Conservation (phyloP, 2,329 filamentous ascomycete species). For the Phaeosphaeriaceae sp. region DNA sequence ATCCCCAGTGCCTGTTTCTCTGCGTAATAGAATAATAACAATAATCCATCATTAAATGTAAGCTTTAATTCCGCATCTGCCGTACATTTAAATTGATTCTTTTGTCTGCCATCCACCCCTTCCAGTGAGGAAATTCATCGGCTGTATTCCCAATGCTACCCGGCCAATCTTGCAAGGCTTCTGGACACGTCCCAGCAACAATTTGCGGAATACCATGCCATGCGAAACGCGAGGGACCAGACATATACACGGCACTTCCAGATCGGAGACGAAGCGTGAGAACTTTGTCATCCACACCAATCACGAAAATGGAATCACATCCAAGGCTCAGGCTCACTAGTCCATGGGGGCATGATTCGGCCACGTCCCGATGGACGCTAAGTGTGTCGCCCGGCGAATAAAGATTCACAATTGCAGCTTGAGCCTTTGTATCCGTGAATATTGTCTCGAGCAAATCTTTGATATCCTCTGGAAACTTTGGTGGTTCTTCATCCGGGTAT, state of each 20-base stretch:
- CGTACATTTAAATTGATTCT: conserved; percentile 91
- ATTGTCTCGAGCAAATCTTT: conserved; percentile 69
- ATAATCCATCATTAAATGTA: neutral
- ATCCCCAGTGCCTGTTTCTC: too few species aligned
- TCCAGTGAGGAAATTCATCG: conserved; percentile 69
- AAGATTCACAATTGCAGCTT: conserved; percentile 93
- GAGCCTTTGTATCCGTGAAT: conserved; percentile 78
- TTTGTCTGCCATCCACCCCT: conserved; percentile 86
- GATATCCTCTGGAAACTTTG: conserved; percentile 77
- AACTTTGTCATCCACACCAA: conserved; percentile 58
- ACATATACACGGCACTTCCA: conserved; percentile 92
- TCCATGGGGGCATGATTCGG: conserved; percentile 78
- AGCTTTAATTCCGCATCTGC: conserved; percentile 71
- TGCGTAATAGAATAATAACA: neutral
- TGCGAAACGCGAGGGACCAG: conserved; percentile 77
- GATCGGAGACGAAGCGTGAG: conserved; percentile 64
- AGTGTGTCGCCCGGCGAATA: conserved; percentile 91
- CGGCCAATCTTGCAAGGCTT: conserved; percentile 78
- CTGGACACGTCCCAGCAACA: conserved; percentile 77
- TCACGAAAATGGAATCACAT: conserved; percentile 88
- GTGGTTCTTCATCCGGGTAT: conserved; percentile 74
- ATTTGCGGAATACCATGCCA: conserved; percentile 97
- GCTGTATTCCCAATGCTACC: conserved; percentile 51
- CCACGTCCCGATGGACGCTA: conserved; percentile 92
- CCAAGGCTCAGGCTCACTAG: conserved; percentile 87